Evolutionary conservation across 78 protist genomes (phyloP).

Genomic region (Polysphondylium violaceum): DNA sequence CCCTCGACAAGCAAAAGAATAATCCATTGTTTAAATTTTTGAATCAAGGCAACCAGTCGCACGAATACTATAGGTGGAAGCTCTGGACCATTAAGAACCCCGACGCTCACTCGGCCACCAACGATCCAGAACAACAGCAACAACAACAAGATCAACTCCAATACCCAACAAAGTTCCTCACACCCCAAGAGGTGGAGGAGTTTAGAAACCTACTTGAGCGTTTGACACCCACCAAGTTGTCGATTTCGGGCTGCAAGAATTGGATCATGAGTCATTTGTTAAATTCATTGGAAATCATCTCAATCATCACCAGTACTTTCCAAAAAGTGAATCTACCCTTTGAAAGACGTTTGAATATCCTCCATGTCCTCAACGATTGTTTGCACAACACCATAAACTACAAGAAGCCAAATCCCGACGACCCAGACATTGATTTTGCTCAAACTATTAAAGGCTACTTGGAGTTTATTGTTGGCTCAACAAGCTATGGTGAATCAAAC

Average conservation of each 20-base stretch:
- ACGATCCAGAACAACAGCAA: conserved; percentile 23
- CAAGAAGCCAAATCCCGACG: background rate
- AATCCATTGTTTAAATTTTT: conserved; percentile 58
- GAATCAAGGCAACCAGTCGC: background rate
- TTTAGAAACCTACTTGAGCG: conserved; percentile 30
- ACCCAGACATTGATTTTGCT: conserved; percentile 38
- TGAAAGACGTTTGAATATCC: conserved; percentile 28
- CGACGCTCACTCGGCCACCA: conserved; percentile 26
- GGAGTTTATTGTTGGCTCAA: conserved; percentile 38
- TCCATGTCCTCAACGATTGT: conserved; percentile 42
- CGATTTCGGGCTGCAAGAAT: conserved; percentile 34
- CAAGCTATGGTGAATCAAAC: conserved; percentile 5
- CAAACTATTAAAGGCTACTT: conserved; percentile 32
- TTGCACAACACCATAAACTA: conserved; percentile 6
- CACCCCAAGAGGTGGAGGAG: conserved; percentile 34
- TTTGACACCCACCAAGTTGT: conserved; percentile 8
- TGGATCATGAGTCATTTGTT: conserved; percentile 59
- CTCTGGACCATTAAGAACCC: conserved; percentile 74
- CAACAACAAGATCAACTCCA: conserved; percentile 21
- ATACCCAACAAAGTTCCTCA: conserved; percentile 1
- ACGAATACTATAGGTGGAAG: conserved; percentile 80
- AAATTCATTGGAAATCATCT: conserved; percentile 68
- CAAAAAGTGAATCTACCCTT: conserved; percentile 13
- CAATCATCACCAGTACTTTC: conserved; percentile 39
- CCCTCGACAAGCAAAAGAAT: conserved; percentile 53